Base-by-base conservation (phyloP, 371 early-diverging fungal genomes). In the Mucor piriformis region DNA sequence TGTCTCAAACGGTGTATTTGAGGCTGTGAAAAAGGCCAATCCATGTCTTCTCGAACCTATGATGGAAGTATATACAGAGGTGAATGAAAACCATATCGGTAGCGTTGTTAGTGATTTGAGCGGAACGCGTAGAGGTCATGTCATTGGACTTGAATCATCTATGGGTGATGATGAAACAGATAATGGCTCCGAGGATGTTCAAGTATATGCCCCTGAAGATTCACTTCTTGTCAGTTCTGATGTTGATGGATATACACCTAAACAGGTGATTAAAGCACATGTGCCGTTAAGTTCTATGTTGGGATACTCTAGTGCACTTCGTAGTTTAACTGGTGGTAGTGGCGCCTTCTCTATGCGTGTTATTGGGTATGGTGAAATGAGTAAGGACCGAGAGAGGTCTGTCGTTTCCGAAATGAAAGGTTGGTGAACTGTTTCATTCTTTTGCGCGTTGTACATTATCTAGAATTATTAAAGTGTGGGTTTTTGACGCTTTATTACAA, bases 301-400 rank as follows among this genome's bases (percentile, higher is more conserved):
- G 0, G 97, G 96, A 0, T 97, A 96, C 57, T 85, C 94, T n/a
- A 87, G 87, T 7, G 79, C 83, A 2, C 69, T 97, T 65, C 79
- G 97, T 42, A 90, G 92, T 21, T 69, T 95, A 67, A 94, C 97
- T 0, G 94, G 88, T 0, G 97, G 97, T 11, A 86, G 88, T 8
- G 94, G 84, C 7, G 74, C 85, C 10, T 92, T 95, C 57, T 79
- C 88, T 6, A 94, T 96, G 95, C 81, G 85, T 38, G 82, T 95
- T n/a, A 77, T 83, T 60, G 94, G 92, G 0, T 94, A 93, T 74
- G 92, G 92, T 3, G 70, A 81, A 25, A 89, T 95, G 90, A 77
- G 81, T 35, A 72, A 75, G 53, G 90, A 92, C 64, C 79, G 88
- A 59, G 88, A 92, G 55, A 76, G 82, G 27, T 79, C 75, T 13